These are phyloP conservation scores for Aspergillus sp. DNA, from an alignment of 2,329 filamentous ascomycete genomes.

Conservation along the genomic window DNA sequence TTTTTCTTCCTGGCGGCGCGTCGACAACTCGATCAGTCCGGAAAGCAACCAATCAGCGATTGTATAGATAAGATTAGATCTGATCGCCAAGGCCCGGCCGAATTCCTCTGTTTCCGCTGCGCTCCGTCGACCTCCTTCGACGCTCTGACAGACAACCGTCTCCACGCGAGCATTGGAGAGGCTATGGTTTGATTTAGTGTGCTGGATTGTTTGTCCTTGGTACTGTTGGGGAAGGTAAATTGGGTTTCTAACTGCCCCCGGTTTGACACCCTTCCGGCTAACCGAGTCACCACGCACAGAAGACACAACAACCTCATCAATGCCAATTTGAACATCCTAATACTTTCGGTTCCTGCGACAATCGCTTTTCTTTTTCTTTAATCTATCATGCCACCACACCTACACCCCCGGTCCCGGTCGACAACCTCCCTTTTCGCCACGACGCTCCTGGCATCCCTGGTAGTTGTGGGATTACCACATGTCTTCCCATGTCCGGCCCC, in stretches of 20 bases:
- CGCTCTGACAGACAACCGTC: background rate
- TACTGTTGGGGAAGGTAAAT: background rate
- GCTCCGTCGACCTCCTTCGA: no score
- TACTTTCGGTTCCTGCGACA: no score
- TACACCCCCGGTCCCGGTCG: slow-evolving; percentile 87
- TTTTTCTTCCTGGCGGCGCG: slow-evolving; percentile 2
- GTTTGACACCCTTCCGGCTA: no score
- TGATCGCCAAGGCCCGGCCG: slow-evolving; percentile 19
- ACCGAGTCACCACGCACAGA: no score
- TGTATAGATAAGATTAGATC: slow-evolving; percentile 35
- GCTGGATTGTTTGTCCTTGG: background rate
- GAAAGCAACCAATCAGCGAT: slow-evolving; percentile 19
- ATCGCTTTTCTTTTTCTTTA: background rate
- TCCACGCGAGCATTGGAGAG: slow-evolving; percentile 5
- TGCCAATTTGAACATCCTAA: no score
- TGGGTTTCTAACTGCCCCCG: background rate
- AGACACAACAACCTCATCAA: no score
- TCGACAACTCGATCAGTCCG: slow-evolving; percentile 1
- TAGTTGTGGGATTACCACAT: slow-evolving; percentile 87
- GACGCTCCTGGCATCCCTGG: slow-evolving; percentile 81
- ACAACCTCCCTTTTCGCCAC: slow-evolving; percentile 91
- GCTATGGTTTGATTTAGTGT: slow-evolving; percentile 3
- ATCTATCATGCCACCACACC: slow-evolving; percentile 62
- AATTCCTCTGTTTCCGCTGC: slow-evolving; percentile 8
- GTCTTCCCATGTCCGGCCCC: slow-evolving; percentile 84